These are phyloP conservation scores for Aspergillus ibericus DNA, from an alignment of 2,329 filamentous ascomycete genomes.

Conservation along the genomic window DNA sequence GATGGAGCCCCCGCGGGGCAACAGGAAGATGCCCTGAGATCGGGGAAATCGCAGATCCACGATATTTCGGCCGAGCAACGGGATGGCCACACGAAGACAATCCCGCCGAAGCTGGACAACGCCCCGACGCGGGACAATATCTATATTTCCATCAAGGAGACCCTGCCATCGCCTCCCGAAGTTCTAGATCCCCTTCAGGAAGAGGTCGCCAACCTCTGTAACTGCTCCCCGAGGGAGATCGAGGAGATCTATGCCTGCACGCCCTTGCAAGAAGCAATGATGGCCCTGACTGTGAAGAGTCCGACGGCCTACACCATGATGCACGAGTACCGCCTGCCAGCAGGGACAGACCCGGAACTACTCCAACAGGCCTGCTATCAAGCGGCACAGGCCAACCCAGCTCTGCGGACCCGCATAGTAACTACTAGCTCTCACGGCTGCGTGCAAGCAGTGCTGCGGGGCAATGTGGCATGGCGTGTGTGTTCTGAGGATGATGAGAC, in stretches of 20 bases:
- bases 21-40: too few relatives aligned
- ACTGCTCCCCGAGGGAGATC: slow-evolving; percentile 5
- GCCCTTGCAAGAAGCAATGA: slow-evolving; percentile 17
- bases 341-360: neutral
- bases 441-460: slow-evolving; percentile 13
- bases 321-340: slow-evolving; percentile 11
- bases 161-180: neutral
- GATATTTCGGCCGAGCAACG: too few relatives aligned
- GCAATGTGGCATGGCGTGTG: slow-evolving; percentile 8
- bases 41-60: too few relatives aligned
- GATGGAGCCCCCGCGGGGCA: too few relatives aligned
- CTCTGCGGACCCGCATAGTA: slow-evolving; percentile 16
- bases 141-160: neutral
- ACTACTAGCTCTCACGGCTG: slow-evolving; percentile 8
- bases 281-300: slow-evolving; percentile 11
- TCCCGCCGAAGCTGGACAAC: neutral
- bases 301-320: slow-evolving; percentile 14
- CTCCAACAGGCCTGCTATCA: slow-evolving; percentile 7
- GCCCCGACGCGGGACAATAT: too few relatives aligned
- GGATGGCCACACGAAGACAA: neutral
- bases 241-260: slow-evolving; percentile 16
- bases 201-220: slow-evolving; percentile 6
- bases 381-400: slow-evolving; percentile 14
- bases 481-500: neutral
- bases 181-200: neutral